Conservation (phyloP, 2,329 filamentous ascomycete species). For the Fusarium austroafricanum region DNA sequence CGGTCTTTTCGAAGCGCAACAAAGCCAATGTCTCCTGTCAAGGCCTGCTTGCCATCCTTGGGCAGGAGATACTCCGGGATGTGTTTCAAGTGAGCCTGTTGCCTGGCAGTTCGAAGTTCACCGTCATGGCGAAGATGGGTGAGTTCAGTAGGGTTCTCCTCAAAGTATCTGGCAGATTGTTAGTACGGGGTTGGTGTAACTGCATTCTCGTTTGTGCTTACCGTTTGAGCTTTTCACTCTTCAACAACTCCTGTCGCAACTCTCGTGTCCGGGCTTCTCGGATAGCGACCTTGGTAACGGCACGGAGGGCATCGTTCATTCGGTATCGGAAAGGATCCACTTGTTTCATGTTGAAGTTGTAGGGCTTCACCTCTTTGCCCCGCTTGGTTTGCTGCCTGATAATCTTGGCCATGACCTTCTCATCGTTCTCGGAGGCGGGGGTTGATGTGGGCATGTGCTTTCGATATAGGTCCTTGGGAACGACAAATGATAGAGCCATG, state of each 20-base stretch:
- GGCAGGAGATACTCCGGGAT: slow-evolving; percentile 95
- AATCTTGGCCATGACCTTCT: slow-evolving; percentile 84
- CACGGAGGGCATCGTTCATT: slow-evolving; percentile 89
- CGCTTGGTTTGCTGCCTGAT: slow-evolving; percentile 80
- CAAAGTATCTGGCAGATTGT: slow-evolving; percentile 73
- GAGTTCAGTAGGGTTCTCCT: slow-evolving; percentile 93
- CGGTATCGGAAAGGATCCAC: slow-evolving; percentile 95
- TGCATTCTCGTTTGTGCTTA: slow-evolving; percentile 30
- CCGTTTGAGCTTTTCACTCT: slow-evolving; percentile 92
- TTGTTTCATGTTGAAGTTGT: slow-evolving; percentile 93
- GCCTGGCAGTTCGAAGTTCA: slow-evolving; percentile 83
- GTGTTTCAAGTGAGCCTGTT: slow-evolving; percentile 91
- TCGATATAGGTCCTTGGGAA: slow-evolving; percentile 82
- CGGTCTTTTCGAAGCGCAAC: slow-evolving; percentile 74
- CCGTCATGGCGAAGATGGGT: slow-evolving; percentile 90
- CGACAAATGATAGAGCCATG: slow-evolving; percentile 95
- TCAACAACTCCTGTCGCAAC: slow-evolving; percentile 87
- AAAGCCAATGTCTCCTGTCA: slow-evolving; percentile 78
- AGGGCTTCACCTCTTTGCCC: slow-evolving; percentile 86
- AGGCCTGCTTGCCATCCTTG: slow-evolving; percentile 75
- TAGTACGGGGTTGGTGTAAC: background rate
- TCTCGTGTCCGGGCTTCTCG: slow-evolving; percentile 91
- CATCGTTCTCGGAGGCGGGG: slow-evolving; percentile 81
- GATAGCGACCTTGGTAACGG: slow-evolving; percentile 89
- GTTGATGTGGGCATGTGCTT: slow-evolving; percentile 91